A percentile compares a stretch with the other conserved stretches of the same genome.
phyloP scores from a whole-genome alignment of 192 early-diverging fungal species.

The Coemansia asiatica region DNA sequence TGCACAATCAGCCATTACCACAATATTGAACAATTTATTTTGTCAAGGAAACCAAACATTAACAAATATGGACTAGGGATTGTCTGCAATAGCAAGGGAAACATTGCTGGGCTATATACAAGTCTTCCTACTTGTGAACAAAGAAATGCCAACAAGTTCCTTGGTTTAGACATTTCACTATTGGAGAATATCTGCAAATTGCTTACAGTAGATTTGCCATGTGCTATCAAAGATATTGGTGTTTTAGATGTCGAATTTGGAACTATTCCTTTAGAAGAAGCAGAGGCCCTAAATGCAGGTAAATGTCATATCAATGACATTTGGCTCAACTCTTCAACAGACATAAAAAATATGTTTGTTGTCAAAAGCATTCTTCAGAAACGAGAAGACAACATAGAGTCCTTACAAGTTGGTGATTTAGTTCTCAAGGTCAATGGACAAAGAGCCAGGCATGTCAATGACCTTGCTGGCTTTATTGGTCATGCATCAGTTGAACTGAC shows the following conservation, averaged over 20 bases:
- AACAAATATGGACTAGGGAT: neutral
- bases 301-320: conserved; percentile 12
- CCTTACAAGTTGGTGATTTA: conserved; percentile 34
- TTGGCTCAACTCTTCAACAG: neutral
- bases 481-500: conserved; percentile 17
- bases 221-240: neutral
- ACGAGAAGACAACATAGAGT: neutral
- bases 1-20: neutral
- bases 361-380: conserved; percentile 15
- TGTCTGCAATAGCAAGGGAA: neutral
- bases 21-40: neutral
- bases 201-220: conserved; percentile 3
- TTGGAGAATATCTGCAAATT: neutral
- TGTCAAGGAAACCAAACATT: neutral
- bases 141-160: no score
- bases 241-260: conserved; percentile 33
- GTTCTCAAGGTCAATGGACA: conserved; percentile 22
- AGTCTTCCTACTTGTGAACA: neutral
- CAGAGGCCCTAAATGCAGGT: conserved; percentile 13
- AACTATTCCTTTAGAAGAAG: conserved; percentile 6
- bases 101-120: neutral
- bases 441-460: conserved; percentile 13
- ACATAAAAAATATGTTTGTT: conserved; percentile 5
- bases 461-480: conserved; percentile 20
- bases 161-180: conserved; percentile 25